phyloP scores from a whole-genome alignment of 495 filamentous ascomycete species.

The Xylaria curta region DNA sequence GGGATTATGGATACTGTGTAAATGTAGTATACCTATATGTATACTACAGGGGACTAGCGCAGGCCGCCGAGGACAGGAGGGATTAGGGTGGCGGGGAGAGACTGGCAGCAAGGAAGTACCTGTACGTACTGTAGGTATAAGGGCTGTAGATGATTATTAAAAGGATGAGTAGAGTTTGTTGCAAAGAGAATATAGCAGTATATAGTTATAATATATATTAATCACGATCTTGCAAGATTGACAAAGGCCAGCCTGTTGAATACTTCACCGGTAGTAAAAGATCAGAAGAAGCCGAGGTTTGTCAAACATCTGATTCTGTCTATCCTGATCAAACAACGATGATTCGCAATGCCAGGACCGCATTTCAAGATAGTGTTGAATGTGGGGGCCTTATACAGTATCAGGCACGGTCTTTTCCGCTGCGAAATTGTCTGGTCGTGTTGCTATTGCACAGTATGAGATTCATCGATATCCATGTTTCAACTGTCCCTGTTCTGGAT shows the following conservation, averaged over 20 bases:
- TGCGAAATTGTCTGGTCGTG: not conserved
- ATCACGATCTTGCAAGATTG: not conserved
- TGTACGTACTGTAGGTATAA: not conserved
- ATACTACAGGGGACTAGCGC: no score
- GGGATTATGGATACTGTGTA: constrained; percentile 5
- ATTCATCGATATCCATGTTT: not conserved
- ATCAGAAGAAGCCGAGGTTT: constrained; percentile 8
- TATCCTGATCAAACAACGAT: not conserved
- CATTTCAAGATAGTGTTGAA: constrained; percentile 12
- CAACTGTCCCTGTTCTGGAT: constrained; percentile 10
- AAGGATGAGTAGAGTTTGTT: not conserved
- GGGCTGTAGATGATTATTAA: not conserved
- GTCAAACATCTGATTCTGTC: not conserved
- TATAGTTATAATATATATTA: not conserved
- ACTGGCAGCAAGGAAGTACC: not conserved
- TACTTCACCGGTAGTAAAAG: not conserved
- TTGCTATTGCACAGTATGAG: not conserved
- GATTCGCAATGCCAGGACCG: not conserved
- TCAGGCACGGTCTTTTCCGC: not conserved
- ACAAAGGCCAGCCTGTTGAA: not conserved
- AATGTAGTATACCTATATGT: not conserved
- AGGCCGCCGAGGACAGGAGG: no score
- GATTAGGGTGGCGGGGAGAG: not conserved
- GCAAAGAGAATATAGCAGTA: not conserved
- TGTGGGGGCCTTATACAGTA: constrained; percentile 14